Conservation (phyloP, 2,329 filamentous ascomycete genomes). For the Phyllosticta paracitricarpa region DNA sequence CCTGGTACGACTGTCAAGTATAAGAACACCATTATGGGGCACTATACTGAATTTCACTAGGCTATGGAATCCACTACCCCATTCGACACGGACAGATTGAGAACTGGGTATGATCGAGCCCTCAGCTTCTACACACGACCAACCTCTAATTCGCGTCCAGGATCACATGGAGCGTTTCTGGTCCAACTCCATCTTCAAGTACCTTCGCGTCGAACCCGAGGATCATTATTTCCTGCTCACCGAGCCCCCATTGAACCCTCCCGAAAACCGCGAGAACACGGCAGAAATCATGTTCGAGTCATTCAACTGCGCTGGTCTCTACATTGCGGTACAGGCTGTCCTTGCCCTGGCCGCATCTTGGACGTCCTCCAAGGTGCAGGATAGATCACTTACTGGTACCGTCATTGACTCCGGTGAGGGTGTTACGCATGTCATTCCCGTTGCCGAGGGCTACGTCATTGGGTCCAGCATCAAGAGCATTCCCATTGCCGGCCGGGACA, state of each 20-base stretch:
- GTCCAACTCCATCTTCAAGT: conserved; percentile 99
- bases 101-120: conserved; percentile 65
- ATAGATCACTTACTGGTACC: conserved; percentile 89
- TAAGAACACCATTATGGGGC: background rate
- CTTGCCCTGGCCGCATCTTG: conserved; percentile 93
- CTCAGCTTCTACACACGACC: conserved; percentile 12
- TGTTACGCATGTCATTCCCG: conserved; percentile 97
- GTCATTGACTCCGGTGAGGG: conserved; percentile 98
- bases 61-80: conserved; percentile 94
- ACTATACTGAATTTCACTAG: conserved; percentile 32
- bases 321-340: conserved; percentile 96
- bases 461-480: conserved; percentile 99
- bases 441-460: conserved; percentile 97
- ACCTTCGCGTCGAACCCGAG: conserved; percentile 93
- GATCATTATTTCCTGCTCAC: conserved; percentile 98
- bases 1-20: conserved; percentile 50
- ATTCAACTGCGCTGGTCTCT: conserved; percentile 97
- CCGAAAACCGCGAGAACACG: conserved; percentile 97
- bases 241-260: conserved; percentile 95
- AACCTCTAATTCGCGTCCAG: conserved; percentile 33
- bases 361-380: conserved; percentile 96
- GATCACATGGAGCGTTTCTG: conserved; percentile 99
- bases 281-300: conserved; percentile 99
- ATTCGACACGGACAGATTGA: conserved; percentile 97
- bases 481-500: conserved; percentile 92